Conservation (phyloP, 805 yeast species). For the Priceomyces castillae region DNA sequence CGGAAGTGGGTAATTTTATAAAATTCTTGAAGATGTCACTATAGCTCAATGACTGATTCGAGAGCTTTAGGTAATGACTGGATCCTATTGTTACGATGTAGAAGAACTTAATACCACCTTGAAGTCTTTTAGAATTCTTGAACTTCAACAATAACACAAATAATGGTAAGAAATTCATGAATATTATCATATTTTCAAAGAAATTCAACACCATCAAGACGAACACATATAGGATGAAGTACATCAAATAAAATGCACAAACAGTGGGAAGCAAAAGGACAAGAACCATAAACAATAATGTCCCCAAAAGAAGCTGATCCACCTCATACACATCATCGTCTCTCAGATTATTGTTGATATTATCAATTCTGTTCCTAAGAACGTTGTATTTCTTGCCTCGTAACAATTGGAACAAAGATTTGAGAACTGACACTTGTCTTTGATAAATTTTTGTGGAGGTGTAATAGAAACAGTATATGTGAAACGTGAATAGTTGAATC, state of each 20-base stretch:
- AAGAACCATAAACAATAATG: slow-evolving; percentile 77
- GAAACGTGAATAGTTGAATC: slow-evolving; percentile 61
- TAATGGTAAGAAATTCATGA: slow-evolving; percentile 80
- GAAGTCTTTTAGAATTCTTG: slow-evolving; percentile 69
- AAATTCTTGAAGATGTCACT: slow-evolving; percentile 35
- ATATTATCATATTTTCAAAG: slow-evolving; percentile 58
- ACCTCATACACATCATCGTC: slow-evolving; percentile 53
- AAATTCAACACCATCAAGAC: slow-evolving; percentile 48
- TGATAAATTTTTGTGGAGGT: slow-evolving; percentile 76
- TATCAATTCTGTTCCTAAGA: slow-evolving; percentile 81
- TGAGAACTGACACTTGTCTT: slow-evolving; percentile 66
- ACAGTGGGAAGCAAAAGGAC: slow-evolving; percentile 84
- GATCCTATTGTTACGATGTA: slow-evolving; percentile 12
- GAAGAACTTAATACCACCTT: slow-evolving; percentile 48
- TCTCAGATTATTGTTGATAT: slow-evolving; percentile 49
- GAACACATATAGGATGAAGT: slow-evolving; percentile 57
- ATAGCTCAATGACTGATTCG: slow-evolving; percentile 38
- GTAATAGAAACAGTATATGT: slow-evolving; percentile 71
- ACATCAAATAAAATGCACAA: slow-evolving; percentile 75
- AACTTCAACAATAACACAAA: slow-evolving; percentile 76
- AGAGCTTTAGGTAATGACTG: slow-evolving; percentile 27
- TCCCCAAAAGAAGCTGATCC: slow-evolving; percentile 86
- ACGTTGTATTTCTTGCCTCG: slow-evolving; percentile 87
- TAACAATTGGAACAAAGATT: slow-evolving; percentile 77
- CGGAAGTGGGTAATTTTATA: slow-evolving; percentile 23